A percentile compares a stretch with the other conserved stretches of the same genome.
phyloP scores from a whole-genome alignment of 2,329 filamentous ascomycete genomes.

The Penicillium occitanis region DNA sequence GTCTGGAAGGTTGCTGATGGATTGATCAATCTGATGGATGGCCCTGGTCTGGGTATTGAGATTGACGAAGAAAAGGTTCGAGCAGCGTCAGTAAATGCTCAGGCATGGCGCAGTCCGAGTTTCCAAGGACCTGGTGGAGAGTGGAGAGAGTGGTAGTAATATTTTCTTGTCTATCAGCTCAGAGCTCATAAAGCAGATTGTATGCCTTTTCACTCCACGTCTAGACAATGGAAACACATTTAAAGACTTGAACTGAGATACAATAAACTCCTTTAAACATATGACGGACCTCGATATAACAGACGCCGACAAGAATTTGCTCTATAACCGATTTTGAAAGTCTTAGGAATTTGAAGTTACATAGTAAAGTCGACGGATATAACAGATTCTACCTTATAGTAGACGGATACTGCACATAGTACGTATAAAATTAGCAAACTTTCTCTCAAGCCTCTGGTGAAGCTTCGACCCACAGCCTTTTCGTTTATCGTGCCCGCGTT shows the following conservation, averaged over 20 bases:
- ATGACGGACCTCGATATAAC: too few relatives aligned
- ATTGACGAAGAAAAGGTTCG: constrained; percentile 68
- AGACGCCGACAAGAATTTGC: too few relatives aligned
- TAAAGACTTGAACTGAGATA: neutral
- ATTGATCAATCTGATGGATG: constrained; percentile 60
- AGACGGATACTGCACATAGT: neutral
- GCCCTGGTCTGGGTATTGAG: constrained; percentile 67
- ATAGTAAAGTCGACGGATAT: too few relatives aligned
- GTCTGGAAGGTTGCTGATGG: constrained; percentile 67
- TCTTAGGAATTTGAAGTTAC: too few relatives aligned
- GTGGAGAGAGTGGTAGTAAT: constrained; percentile 64
- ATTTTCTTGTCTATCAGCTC: neutral
- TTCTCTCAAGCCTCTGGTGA: neutral
- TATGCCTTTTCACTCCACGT: neutral
- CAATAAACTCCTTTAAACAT: too few relatives aligned
- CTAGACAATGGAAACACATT: neutral
- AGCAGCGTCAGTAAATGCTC: constrained; percentile 56
- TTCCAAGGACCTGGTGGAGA: constrained; percentile 68
- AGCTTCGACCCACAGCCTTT: neutral
- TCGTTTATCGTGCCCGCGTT: neutral
- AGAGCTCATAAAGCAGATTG: neutral
- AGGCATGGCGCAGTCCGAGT: constrained; percentile 65
- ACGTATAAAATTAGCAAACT: neutral
- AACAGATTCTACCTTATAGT: too few relatives aligned
- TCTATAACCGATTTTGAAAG: too few relatives aligned